phyloP scores from a whole-genome alignment of 225 moss, liverwort and hornwort species.

The Takakia lepidozioides region DNA sequence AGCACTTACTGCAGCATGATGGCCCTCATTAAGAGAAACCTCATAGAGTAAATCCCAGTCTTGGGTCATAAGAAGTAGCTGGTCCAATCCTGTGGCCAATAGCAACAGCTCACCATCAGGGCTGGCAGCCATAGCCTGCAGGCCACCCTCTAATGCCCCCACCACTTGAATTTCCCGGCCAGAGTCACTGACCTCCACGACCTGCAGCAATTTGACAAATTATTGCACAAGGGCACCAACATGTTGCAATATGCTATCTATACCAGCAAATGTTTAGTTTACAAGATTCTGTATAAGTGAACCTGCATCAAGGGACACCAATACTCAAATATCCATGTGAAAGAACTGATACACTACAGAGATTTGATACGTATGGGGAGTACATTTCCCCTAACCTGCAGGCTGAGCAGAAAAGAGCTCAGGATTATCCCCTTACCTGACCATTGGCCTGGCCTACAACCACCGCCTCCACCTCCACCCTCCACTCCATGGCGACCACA shows the following conservation, averaged over 20 bases:
- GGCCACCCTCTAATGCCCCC: conserved; percentile 71
- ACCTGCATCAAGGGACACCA: too few species aligned
- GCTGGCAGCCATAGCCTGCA: conserved; percentile 68
- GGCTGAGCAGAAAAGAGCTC: too few species aligned
- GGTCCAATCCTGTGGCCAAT: conserved; percentile 68
- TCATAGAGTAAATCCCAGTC: conserved; percentile 96
- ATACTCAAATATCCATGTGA: too few species aligned
- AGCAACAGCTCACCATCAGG: conserved; percentile 90
- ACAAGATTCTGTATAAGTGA: too few species aligned
- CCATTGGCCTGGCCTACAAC: conserved; percentile 48
- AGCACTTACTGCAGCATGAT: conserved; percentile 51
- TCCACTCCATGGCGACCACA: conserved; percentile 62
- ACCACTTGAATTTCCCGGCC: conserved; percentile 72
- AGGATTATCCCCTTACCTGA: too few species aligned
- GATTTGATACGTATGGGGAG: too few species aligned
- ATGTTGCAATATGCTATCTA: too few species aligned
- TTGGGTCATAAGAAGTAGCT: conserved; percentile 91
- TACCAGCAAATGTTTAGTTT: too few species aligned
- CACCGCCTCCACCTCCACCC: conserved; percentile 54
- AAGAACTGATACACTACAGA: too few species aligned
- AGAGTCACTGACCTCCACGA: conserved; percentile 46
- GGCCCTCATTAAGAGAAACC: conserved; percentile 46
- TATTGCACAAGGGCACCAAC: too few species aligned
- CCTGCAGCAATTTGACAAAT: too few species aligned
- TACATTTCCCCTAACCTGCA: too few species aligned